A percentile compares a stretch with the other conserved stretches of the same genome.
Evolutionary conservation across 2,329 filamentous ascomycete species (phyloP).

Genomic region (Fusarium buharicum): DNA sequence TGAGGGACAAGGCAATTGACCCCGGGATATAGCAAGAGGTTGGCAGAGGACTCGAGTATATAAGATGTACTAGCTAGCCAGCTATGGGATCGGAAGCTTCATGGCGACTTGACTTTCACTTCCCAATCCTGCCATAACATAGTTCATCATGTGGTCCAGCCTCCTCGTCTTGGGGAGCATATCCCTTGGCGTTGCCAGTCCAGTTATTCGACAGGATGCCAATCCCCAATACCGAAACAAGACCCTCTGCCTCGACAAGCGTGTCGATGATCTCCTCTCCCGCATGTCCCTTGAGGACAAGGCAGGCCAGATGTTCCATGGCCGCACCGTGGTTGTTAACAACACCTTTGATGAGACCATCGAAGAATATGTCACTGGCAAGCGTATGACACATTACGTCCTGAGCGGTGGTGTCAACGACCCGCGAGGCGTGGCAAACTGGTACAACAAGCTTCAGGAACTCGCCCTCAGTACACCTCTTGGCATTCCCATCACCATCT

Average conservation of each 20-base stretch:
- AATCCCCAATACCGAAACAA: conserved; percentile 30
- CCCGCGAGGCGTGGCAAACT: conserved; percentile 50
- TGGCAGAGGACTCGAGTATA: neutral
- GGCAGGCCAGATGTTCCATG: conserved; percentile 59
- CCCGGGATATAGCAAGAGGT: conserved; percentile 1
- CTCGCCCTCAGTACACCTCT: conserved; percentile 57
- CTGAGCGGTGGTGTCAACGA: conserved; percentile 56
- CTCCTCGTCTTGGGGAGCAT: conserved; percentile 25
- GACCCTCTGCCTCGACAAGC: conserved; percentile 53
- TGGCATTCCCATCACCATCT: conserved; percentile 61
- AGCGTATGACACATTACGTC: conserved; percentile 57
- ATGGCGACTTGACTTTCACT: conserved; percentile 1
- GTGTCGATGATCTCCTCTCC: conserved; percentile 57
- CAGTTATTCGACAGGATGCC: conserved; percentile 24
- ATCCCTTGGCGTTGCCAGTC: conserved; percentile 27
- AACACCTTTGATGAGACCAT: conserved; percentile 35
- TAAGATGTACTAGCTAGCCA: conserved; percentile 1
- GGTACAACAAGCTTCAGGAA: conserved; percentile 56
- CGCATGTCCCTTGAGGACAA: conserved; percentile 62
- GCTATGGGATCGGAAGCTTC: neutral
- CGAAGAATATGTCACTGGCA: conserved; percentile 28
- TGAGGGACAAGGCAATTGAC: neutral
- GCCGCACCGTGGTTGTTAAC: conserved; percentile 24
- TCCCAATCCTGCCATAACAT: neutral
- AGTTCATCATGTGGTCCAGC: conserved; percentile 27